Evolutionary conservation across 108 stramenopile species (phyloP).

Genomic region (Nannochloropsis granulata): DNA sequence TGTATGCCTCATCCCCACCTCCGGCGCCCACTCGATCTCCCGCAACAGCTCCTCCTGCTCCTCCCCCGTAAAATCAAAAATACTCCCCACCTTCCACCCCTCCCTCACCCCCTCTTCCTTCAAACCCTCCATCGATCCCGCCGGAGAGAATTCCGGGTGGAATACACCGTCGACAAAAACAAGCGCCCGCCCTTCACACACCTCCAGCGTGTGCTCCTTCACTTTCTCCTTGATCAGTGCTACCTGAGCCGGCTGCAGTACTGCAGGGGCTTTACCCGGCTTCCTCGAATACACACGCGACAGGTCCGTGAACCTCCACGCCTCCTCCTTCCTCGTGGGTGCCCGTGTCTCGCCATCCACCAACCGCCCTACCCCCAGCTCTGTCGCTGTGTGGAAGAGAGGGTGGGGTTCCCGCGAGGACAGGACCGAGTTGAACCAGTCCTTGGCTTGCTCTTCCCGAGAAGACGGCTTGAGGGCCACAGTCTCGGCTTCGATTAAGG

Average conservation of each 20-base stretch:
- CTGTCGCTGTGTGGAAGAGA: background rate
- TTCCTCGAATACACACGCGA: background rate
- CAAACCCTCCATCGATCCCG: background rate
- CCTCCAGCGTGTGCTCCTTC: background rate
- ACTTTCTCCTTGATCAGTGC: background rate
- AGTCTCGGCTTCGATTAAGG: background rate
- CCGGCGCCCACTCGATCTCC: background rate
- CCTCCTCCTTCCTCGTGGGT: background rate
- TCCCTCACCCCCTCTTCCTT: background rate
- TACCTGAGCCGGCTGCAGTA: background rate
- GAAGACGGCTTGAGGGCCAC: background rate
- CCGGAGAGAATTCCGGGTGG: background rate
- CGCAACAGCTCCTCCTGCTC: background rate
- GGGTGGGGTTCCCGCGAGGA: background rate
- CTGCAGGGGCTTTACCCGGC: background rate
- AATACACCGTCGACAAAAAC: background rate
- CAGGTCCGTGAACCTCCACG: background rate
- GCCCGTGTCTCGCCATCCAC: background rate
- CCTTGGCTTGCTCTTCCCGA: background rate
- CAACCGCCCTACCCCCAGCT: background rate
- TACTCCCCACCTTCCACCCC: background rate
- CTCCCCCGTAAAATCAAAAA: background rate
- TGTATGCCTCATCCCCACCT: background rate
- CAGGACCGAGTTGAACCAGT: background rate
- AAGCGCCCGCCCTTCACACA: background rate